Percentiles rank a stretch among this genome's conserved stretches.
Evolutionary conservation across 257 asterid genomes (phyloP).

Genomic region (Leonotis leonurus): DNA sequence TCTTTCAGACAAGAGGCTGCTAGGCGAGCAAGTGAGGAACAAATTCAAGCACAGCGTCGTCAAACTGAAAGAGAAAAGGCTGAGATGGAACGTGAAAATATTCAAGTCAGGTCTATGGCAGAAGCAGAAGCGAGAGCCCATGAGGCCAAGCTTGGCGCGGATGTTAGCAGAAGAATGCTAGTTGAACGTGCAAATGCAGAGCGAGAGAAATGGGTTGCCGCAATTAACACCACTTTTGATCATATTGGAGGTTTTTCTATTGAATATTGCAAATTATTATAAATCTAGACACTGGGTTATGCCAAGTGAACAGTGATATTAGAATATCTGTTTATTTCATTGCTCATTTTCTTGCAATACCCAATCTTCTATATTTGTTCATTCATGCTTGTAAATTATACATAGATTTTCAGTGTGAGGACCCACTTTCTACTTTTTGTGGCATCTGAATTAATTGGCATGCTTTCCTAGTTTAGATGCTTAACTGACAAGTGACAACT

Average conservation of each 20-base stretch:
- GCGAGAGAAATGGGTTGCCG: slow-evolving; percentile 90
- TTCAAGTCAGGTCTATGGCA: slow-evolving; percentile 66
- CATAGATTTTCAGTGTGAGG: background rate
- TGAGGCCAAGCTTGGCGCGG: slow-evolving; percentile 90
- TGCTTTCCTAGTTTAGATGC: background rate
- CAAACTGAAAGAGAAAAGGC: slow-evolving; percentile 85
- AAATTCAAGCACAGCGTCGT: slow-evolving; percentile 89
- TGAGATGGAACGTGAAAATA: slow-evolving; percentile 82
- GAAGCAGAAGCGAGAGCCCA: slow-evolving; percentile 97
- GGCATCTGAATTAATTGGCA: background rate
- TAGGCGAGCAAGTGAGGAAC: slow-evolving; percentile 92
- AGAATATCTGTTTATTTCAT: background rate
- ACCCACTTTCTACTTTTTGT: too few relatives aligned
- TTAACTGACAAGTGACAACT: background rate
- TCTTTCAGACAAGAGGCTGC: slow-evolving; percentile 86
- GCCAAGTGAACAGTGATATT: too few relatives aligned
- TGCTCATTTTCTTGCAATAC: background rate
- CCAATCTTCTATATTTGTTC: background rate
- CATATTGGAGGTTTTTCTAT: slow-evolving; percentile 88
- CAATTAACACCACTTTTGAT: slow-evolving; percentile 84
- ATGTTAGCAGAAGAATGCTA: slow-evolving; percentile 72
- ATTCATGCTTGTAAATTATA: background rate
- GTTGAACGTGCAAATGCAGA: slow-evolving; percentile 87
- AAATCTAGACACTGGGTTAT: background rate
- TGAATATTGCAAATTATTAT: background rate